Base-by-base conservation (phyloP, 1,284 basidiomycete genomes). In the Naganishia albida region DNA sequence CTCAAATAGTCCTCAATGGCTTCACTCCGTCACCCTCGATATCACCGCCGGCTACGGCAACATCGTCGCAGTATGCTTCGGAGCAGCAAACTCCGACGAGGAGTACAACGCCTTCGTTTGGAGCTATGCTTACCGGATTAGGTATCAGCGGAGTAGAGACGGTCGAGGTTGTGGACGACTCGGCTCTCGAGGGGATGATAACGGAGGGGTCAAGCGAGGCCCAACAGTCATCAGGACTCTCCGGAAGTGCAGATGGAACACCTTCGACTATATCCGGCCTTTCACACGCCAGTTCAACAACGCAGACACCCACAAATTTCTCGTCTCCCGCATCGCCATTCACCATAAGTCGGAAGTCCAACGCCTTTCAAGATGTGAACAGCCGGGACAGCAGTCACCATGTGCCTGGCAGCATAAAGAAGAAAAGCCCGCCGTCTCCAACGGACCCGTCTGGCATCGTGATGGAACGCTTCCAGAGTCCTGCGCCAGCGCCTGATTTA, bases 21-120 rank as follows among this genome's bases (percentile, higher is more conserved):
- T 60, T 60, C 23, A 60, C 57, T 4, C 57, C 57, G 18, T 60
- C 57, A 7, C 57, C 57, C 20, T 60, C 57, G 8, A 38, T 60
- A 8, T 60, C 57, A 38, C 57, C 57, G 3, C 57, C 57, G 3
- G 20, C 46, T 1, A 60, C 57, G 30, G 34, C 46, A 23, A 12
- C 15, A 23, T 40, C 57, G 8, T 50, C 23, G 3, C 34, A 28
- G 3, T 49, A 60, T 26, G 34, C 57, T 12, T 50, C 57, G 10
- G 25, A 20, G 26, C 57, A 50, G 20, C 57, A 49, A 39, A 60
- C 46, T 2, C 46, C 57, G 3, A 60, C 57, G 3, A 20, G 46
- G n/a, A 20, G 16, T 13, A 40, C 34, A 26, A 49, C 46, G 30
- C 46, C 38, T 23, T 20, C 46, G 18, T 39, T 38, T 23, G 38